Conservation (phyloP, 2,329 filamentous ascomycete species). For the Trichoderma sp. region DNA sequence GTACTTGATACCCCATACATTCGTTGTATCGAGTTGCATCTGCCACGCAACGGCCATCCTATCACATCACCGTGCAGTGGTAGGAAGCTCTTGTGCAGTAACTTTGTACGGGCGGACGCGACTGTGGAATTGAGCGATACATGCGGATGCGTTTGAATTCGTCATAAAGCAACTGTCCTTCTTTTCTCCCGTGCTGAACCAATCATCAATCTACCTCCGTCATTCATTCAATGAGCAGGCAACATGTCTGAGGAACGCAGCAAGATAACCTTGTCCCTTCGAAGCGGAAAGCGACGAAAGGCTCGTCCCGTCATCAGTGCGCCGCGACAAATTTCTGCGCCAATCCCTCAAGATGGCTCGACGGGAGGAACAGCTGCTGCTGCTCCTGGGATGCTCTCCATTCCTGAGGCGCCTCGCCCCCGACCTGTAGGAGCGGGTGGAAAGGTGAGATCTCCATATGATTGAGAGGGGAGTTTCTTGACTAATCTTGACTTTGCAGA, state of each 20-base stretch:
- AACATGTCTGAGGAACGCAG: constrained; percentile 60
- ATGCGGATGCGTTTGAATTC: not conserved
- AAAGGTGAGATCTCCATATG: constrained; percentile 44
- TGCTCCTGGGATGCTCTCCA: constrained; percentile 7
- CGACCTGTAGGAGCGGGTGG: constrained; percentile 51
- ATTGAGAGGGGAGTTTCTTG: not conserved
- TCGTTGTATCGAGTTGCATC: not conserved
- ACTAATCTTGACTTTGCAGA: constrained; percentile 38
- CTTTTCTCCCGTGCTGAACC: not conserved
- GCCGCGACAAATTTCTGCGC: constrained; percentile 60
- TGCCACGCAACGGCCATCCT: not conserved
- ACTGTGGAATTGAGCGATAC: not conserved
- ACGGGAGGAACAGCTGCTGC: not conserved
- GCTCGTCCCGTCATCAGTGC: constrained; percentile 60
- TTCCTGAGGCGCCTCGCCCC: constrained; percentile 33
- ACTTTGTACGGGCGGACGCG: not conserved
- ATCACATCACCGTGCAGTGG: not conserved
- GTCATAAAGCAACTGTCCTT: not conserved
- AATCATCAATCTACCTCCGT: not conserved
- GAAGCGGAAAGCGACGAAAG: constrained; percentile 60
- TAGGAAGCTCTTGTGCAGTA: not conserved
- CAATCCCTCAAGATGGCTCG: constrained; percentile 52
- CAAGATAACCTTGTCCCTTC: constrained; percentile 55
- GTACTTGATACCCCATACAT: not conserved
- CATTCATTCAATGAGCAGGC: constrained; percentile 12